Conservation (phyloP, 805 yeast genomes). For the Diddensiella santjacobensis region DNA sequence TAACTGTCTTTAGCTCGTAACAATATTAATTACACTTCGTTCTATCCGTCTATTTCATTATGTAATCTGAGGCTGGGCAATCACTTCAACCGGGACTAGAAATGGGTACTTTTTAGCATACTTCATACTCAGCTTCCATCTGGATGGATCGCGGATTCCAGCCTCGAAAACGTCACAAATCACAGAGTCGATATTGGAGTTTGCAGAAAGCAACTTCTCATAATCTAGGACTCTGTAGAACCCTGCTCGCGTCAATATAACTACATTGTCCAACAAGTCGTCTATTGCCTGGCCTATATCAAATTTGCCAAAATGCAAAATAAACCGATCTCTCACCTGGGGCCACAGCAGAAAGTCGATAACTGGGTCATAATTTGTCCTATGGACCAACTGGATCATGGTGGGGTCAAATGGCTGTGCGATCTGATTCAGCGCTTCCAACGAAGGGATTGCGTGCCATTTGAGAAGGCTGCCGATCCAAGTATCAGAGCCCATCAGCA, state of each 20-base stretch:
- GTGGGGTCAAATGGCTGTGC: conserved; percentile 1
- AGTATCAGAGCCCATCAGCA: conserved; percentile 4
- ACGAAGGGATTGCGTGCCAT: conserved; percentile 1
- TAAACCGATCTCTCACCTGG: neutral
- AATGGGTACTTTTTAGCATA: conserved; percentile 4
- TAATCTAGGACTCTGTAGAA: neutral
- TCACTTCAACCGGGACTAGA: conserved; percentile 3
- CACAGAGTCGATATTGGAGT: neutral
- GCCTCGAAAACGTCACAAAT: neutral
- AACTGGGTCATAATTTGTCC: neutral
- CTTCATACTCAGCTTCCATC: conserved; percentile 1
- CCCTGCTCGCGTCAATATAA: neutral
- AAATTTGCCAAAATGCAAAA: neutral
- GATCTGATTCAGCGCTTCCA: neutral
- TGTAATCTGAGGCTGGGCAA: conserved; percentile 3
- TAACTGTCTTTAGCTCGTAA: neutral
- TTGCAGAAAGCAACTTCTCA: neutral
- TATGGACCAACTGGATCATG: neutral
- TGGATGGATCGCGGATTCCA: neutral
- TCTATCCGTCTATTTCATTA: too few relatives aligned
- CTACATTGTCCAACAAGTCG: neutral
- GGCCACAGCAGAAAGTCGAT: conserved; percentile 7
- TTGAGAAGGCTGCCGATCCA: conserved; percentile 1
- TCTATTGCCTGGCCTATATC: neutral
- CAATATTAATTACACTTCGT: neutral